A percentile compares a stretch with the other conserved stretches of the same genome.
phyloP scores from a whole-genome alignment of 345 rosid species.

The Syzygium oleosum region DNA sequence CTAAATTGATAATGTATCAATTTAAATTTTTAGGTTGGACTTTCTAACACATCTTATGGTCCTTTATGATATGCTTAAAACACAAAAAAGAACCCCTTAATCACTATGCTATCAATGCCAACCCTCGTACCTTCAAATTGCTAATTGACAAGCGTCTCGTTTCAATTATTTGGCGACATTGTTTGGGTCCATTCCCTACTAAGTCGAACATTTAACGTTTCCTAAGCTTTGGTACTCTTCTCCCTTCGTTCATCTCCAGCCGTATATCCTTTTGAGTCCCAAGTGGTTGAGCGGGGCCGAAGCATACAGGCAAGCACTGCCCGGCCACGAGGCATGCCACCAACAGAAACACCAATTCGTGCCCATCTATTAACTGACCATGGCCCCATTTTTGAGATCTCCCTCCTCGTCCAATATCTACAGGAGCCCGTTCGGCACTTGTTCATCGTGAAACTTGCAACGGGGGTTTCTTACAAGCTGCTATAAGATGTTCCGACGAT shows the following conservation, averaged over 20 bases:
- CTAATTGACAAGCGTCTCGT: too few relatives aligned
- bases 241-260: neutral
- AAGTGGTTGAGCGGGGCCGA: neutral
- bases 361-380: neutral
- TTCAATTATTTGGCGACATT: neutral
- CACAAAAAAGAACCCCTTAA: too few relatives aligned
- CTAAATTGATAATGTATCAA: too few relatives aligned
- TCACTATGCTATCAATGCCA: too few relatives aligned
- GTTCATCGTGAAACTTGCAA: neutral
- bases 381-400: neutral
- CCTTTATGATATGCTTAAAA: too few relatives aligned
- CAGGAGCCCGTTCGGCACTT: neutral
- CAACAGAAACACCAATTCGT: neutral
- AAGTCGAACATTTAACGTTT: fast-evolving
- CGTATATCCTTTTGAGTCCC: neutral
- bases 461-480: neutral
- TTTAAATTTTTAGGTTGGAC: too few relatives aligned
- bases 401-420: too few relatives aligned
- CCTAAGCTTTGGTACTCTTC: neutral
- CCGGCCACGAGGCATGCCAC: neutral
- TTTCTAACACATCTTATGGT: too few relatives aligned
- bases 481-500: neutral
- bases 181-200: fast-evolving
- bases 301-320: neutral
- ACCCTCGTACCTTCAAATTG: too few relatives aligned